Percentiles rank a stretch among this genome's conserved stretches.
Conservation (phyloP, 2,329 filamentous ascomycete genomes). For the Fusarium buharicum region DNA sequence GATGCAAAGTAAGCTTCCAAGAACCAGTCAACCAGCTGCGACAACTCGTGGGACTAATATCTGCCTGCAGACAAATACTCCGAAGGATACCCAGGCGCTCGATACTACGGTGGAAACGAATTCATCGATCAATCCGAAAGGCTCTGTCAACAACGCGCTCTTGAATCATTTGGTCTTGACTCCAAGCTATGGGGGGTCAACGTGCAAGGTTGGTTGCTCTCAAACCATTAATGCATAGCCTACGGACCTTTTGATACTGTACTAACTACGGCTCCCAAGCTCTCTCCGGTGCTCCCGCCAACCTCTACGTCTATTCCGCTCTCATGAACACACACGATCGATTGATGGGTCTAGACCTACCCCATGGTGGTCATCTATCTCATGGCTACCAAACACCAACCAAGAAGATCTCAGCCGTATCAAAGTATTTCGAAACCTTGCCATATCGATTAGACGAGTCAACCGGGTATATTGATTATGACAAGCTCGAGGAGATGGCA, state of each 20-base stretch:
- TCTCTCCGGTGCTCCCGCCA: slow-evolving; percentile 78
- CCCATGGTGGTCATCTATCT: slow-evolving; percentile 93
- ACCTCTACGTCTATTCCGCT: slow-evolving; percentile 95
- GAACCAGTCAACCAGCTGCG: slow-evolving; percentile 6
- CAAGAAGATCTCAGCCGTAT: slow-evolving; percentile 96
- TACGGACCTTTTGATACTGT: slow-evolving; percentile 1
- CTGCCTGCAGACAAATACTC: slow-evolving; percentile 87
- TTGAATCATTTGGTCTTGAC: slow-evolving; percentile 87
- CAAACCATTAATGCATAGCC: not conserved
- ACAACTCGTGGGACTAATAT: slow-evolving; percentile 1
- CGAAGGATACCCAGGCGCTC: slow-evolving; percentile 94
- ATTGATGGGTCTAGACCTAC: slow-evolving; percentile 95
- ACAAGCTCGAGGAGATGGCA: slow-evolving; percentile 87
- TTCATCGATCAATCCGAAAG: slow-evolving; percentile 92
- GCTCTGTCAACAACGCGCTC: slow-evolving; percentile 87
- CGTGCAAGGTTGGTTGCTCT: slow-evolving; percentile 76
- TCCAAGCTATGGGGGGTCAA: slow-evolving; percentile 95
- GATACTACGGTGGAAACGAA: slow-evolving; percentile 97
- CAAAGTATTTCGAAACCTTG: slow-evolving; percentile 98
- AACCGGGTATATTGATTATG: slow-evolving; percentile 95
- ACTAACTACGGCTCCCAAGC: slow-evolving; percentile 59
- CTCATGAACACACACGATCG: slow-evolving; percentile 92
- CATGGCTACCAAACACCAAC: slow-evolving; percentile 97
- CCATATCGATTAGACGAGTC: slow-evolving; percentile 92
- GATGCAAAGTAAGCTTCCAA: slow-evolving; percentile 79